A percentile compares a stretch with the other conserved stretches of the same genome.
Conservation (phyloP, 2,329 filamentous ascomycete genomes). For the Chaetothyriales sp. region DNA sequence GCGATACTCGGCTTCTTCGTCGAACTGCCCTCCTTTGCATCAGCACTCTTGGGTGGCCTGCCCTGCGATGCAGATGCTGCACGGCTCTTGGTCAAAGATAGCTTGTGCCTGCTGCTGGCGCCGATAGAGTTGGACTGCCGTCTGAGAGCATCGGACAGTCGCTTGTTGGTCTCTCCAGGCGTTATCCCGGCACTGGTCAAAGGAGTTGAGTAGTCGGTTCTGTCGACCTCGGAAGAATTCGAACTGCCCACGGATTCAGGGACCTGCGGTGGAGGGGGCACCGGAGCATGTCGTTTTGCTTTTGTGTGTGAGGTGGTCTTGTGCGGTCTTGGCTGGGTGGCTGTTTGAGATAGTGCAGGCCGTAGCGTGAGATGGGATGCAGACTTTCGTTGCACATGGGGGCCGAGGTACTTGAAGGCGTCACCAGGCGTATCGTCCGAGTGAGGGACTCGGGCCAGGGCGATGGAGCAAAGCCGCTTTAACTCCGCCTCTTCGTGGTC, state of each 20-base stretch:
- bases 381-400: not conserved
- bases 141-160: conserved; percentile 11
- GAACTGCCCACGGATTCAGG: conserved; percentile 7
- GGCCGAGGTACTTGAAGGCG: conserved; percentile 18
- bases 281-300: conserved; percentile 10
- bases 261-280: conserved; percentile 1
- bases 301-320: conserved; percentile 15
- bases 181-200: conserved; percentile 17
- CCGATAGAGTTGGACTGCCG: not conserved
- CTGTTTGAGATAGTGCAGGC: conserved; percentile 5
- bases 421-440: conserved; percentile 17
- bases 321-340: conserved; percentile 8
- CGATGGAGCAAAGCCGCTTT: conserved; percentile 22
- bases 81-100: not conserved
- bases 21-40: not conserved
- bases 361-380: conserved; percentile 3
- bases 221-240: not conserved
- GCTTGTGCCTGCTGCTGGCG: not conserved
- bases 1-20: not conserved
- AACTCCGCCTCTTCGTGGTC: conserved; percentile 23
- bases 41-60: not conserved
- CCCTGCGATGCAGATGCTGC: not conserved
- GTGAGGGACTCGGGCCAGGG: conserved; percentile 15
- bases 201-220: conserved; percentile 14
- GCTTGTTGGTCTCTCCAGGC: conserved; percentile 12